Conservation (phyloP, 202 grass and related monocot genomes). For the Carex arenaria region DNA sequence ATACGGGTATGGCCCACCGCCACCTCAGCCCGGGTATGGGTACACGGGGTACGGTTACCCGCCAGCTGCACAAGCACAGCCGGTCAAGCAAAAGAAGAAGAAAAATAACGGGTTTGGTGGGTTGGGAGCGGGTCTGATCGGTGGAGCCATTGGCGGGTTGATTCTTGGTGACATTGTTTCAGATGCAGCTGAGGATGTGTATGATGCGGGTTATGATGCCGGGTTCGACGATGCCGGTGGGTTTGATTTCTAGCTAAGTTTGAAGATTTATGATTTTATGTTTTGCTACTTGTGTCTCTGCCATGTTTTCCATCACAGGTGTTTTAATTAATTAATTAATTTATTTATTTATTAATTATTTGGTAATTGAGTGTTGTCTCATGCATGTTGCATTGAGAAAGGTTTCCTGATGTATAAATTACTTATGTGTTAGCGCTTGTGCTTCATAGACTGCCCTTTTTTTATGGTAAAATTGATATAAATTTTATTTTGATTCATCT, state of each 20-base stretch:
- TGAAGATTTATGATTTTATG: neutral
- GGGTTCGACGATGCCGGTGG: constrained; percentile 44
- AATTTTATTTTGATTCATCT: neutral
- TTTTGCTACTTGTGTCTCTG: neutral
- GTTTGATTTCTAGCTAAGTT: no score
- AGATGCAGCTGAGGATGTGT: constrained; percentile 31
- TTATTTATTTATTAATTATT: neutral
- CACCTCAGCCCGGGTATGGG: constrained; percentile 40
- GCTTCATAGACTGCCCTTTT: neutral
- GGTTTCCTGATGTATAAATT: neutral
- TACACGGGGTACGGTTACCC: constrained; percentile 37
- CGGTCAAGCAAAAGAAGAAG: constrained; percentile 35
- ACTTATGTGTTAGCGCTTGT: neutral
- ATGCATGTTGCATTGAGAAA: neutral
- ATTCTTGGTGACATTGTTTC: constrained; percentile 57
- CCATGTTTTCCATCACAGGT: neutral
- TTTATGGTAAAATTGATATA: neutral
- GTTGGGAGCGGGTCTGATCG: constrained; percentile 62
- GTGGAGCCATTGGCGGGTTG: constrained; percentile 70
- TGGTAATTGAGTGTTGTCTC: neutral
- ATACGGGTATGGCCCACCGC: constrained; percentile 43
- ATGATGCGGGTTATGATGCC: constrained; percentile 51
- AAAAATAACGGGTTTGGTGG: constrained; percentile 62
- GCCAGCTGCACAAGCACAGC: constrained; percentile 27
- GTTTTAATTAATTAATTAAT: neutral